phyloP scores from a whole-genome alignment of 805 yeast species.

The Cyberlindnera xylosilytica region DNA sequence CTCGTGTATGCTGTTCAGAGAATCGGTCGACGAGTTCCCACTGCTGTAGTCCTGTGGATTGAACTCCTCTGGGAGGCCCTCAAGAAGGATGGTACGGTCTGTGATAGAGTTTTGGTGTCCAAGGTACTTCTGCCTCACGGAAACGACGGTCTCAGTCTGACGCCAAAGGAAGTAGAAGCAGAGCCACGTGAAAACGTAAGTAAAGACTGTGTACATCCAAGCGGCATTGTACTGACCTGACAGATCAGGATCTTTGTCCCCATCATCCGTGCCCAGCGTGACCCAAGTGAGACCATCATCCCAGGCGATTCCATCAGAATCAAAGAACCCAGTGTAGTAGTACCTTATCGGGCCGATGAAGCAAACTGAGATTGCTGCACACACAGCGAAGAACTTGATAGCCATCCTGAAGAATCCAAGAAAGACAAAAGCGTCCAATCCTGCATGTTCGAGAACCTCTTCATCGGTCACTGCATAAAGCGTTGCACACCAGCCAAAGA shows the following conservation, averaged over 20 bases:
- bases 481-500: conserved; percentile 85
- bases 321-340: conserved; percentile 79
- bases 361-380: conserved; percentile 66
- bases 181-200: conserved; percentile 77
- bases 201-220: conserved; percentile 87
- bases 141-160: conserved; percentile 72
- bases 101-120: conserved; percentile 88
- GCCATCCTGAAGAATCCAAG: conserved; percentile 89
- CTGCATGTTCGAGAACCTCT: conserved; percentile 84
- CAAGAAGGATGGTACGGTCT: conserved; percentile 81
- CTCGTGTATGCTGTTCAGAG: conserved; percentile 4
- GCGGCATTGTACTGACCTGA: conserved; percentile 51
- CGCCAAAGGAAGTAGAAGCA: conserved; percentile 60
- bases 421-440: conserved; percentile 90
- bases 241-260: conserved; percentile 25
- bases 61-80: conserved; percentile 83
- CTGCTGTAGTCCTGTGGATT: conserved; percentile 36
- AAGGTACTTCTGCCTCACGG: conserved; percentile 73
- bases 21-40: conserved; percentile 11
- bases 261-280: conserved; percentile 15
- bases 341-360: conserved; percentile 85
- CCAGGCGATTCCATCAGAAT: conserved; percentile 47
- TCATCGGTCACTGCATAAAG: conserved; percentile 67
- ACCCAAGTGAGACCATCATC: conserved; percentile 10
- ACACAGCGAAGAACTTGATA: conserved; percentile 61